These are phyloP conservation scores for Tephrocybe sp. DNA, from an alignment of 768 basidiomycete genomes.

Conservation along the genomic window DNA sequence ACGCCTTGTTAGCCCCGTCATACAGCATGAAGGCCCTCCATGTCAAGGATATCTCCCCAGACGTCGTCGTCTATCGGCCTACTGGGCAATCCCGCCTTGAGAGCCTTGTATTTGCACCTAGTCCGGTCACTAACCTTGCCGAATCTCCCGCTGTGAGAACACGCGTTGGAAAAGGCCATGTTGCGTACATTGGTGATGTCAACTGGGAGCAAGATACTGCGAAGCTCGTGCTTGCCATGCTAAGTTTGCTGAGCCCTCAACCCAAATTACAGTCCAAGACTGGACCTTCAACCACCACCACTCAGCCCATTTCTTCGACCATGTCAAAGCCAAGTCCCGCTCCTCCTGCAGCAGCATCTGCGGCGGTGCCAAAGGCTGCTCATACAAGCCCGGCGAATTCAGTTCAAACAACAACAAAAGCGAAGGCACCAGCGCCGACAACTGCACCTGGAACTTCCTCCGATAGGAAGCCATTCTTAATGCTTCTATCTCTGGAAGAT, in stretches of 20 bases:
- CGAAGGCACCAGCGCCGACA: neutral
- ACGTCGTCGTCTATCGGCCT: slow-evolving; percentile 32
- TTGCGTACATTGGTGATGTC: slow-evolving; percentile 38
- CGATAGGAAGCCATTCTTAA: slow-evolving; percentile 16
- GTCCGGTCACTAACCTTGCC: slow-evolving; percentile 8
- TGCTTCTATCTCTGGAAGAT: slow-evolving; percentile 23
- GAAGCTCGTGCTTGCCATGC: slow-evolving; percentile 34
- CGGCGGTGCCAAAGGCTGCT: neutral
- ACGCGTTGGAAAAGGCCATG: slow-evolving; percentile 32
- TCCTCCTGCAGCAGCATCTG: neutral
- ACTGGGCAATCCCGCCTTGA: slow-evolving; percentile 23
- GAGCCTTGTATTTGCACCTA: slow-evolving; percentile 26
- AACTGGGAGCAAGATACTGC: slow-evolving; percentile 29
- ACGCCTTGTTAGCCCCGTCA: slow-evolving; percentile 24
- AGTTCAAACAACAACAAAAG: neutral
- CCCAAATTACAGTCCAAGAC: neutral
- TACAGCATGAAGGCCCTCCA: slow-evolving; percentile 46
- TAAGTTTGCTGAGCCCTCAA: slow-evolving; percentile 20
- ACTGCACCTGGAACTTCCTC: neutral
- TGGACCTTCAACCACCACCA: neutral
- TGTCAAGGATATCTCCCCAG: slow-evolving; percentile 27
- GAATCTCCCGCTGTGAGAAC: slow-evolving; percentile 27
- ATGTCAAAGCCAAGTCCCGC: neutral
- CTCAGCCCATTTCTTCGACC: neutral
- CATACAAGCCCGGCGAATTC: neutral